Conservation (phyloP, 2,329 filamentous ascomycete genomes). For the Fusarium luffae region DNA sequence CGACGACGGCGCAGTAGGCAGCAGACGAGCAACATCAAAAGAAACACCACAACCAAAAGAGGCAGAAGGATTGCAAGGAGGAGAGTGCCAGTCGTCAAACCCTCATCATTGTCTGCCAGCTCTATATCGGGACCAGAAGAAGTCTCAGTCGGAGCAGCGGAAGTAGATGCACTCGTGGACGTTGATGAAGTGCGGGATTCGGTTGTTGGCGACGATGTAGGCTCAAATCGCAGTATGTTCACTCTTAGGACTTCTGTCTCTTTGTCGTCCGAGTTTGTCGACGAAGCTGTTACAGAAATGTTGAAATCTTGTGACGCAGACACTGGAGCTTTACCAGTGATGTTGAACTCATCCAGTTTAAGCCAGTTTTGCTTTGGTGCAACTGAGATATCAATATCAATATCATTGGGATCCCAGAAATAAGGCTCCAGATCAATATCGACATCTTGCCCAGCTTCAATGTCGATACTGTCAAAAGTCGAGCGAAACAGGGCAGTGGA, state of each 20-base stretch:
- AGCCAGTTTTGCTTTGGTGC: constrained; percentile 58
- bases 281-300: constrained; percentile 49
- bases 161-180: constrained; percentile 38
- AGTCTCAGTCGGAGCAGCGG: constrained; percentile 35
- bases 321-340: constrained; percentile 56
- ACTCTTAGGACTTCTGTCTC: constrained; percentile 55
- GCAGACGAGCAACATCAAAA: constrained; percentile 50
- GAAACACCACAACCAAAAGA: constrained; percentile 51
- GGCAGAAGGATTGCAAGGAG: constrained; percentile 59
- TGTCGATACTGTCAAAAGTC: constrained; percentile 54
- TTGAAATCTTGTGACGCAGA: constrained; percentile 48
- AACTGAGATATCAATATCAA: constrained; percentile 52
- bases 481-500: constrained; percentile 55
- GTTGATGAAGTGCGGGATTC: constrained; percentile 26
- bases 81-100: constrained; percentile 50
- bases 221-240: constrained; percentile 47
- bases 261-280: constrained; percentile 48
- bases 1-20: constrained; percentile 49
- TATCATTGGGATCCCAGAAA: constrained; percentile 54
- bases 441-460: constrained; percentile 56
- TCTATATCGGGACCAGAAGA: constrained; percentile 28
- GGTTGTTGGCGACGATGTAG: constrained; percentile 32
- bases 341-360: constrained; percentile 50
- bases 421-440: constrained; percentile 57
- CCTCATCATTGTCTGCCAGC: constrained; percentile 30